phyloP scores from a whole-genome alignment of 345 rosid genomes.

The Brassica rapa region DNA sequence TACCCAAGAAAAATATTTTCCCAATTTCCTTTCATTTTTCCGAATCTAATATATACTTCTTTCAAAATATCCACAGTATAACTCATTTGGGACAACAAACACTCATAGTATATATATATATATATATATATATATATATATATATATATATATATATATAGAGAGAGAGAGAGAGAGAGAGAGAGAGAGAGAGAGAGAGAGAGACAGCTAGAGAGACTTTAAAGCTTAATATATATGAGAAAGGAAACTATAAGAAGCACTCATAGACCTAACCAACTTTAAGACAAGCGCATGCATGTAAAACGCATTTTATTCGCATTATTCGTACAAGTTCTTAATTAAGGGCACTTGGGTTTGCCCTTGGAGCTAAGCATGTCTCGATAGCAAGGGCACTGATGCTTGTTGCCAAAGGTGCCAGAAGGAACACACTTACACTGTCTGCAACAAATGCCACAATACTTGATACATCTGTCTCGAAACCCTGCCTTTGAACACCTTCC shows the following conservation, averaged over 20 bases:
- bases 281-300: slow-evolving; percentile 5
- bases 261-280: not conserved
- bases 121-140: too few relatives aligned
- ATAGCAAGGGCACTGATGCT: slow-evolving; percentile 65
- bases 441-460: slow-evolving; percentile 75
- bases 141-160: too few relatives aligned
- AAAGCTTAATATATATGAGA: too few relatives aligned
- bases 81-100: not conserved
- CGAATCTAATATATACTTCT: not conserved
- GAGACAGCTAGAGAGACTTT: too few relatives aligned
- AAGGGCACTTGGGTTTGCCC: slow-evolving; percentile 67
- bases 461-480: slow-evolving; percentile 53
- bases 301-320: not conserved
- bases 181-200: too few relatives aligned
- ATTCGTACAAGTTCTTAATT: not conserved
- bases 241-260: not conserved
- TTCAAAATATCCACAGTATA: not conserved
- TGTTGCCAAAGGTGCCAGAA: slow-evolving; percentile 68
- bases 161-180: too few relatives aligned
- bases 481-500: slow-evolving; percentile 62
- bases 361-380: slow-evolving; percentile 53
- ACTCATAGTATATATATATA: not conserved
- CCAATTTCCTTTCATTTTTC: not conserved
- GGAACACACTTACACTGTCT: slow-evolving; percentile 67
- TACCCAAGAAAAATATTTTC: not conserved